These are phyloP conservation scores for Colletotrichum musae DNA, from an alignment of 2,329 filamentous ascomycete genomes.

Conservation along the genomic window DNA sequence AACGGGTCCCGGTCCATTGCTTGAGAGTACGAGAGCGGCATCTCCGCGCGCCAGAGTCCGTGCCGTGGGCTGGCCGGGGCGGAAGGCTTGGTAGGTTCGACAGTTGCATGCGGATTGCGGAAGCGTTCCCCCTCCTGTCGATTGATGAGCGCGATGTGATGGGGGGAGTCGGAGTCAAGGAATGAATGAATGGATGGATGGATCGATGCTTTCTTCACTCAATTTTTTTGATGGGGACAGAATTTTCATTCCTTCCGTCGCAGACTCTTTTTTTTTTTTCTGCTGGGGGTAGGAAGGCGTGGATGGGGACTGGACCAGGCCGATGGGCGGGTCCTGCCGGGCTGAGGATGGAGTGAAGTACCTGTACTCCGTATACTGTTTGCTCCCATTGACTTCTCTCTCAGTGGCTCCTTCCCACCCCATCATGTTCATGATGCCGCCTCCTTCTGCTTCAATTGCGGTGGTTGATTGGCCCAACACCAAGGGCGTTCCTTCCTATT, in stretches of 20 bases:
- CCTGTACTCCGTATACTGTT: not conserved
- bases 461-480: not conserved
- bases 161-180: constrained; percentile 20
- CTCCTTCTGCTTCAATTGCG: not conserved
- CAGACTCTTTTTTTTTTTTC: constrained; percentile 2
- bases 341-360: not conserved
- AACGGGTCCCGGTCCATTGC: constrained; percentile 4
- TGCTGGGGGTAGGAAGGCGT: not conserved
- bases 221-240: constrained; percentile 18
- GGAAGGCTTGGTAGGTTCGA: not conserved
- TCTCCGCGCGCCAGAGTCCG: constrained; percentile 27
- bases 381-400: not conserved
- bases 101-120: no score
- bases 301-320: constrained; percentile 16
- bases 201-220: not conserved
- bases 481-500: not conserved
- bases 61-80: constrained; percentile 20
- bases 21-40: constrained; percentile 9
- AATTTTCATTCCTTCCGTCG: constrained; percentile 11
- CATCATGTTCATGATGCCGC: no score
- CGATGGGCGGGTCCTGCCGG: constrained; percentile 19
- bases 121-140: no score
- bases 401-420: not conserved
- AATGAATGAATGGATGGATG: no score
- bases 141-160: constrained; percentile 3